These are phyloP conservation scores for Colletotrichum navitas DNA, from an alignment of 2,329 filamentous ascomycete genomes.

Conservation along the genomic window DNA sequence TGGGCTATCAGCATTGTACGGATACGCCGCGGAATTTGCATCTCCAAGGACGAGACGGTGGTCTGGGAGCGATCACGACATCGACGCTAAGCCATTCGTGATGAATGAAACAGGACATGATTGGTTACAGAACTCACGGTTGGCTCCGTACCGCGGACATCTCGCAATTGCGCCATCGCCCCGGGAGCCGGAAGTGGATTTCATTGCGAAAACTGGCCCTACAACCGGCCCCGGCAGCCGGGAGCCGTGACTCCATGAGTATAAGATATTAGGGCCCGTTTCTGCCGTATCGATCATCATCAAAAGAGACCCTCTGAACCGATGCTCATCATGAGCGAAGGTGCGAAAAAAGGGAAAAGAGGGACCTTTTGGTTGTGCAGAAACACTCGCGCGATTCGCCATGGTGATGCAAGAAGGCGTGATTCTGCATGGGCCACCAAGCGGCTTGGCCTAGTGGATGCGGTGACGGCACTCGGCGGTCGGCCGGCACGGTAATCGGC, in stretches of 20 bases:
- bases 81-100: constrained; percentile 65
- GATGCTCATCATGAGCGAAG: constrained; percentile 6
- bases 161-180: constrained; percentile 43
- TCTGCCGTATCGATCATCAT: constrained; percentile 5
- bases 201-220: constrained; percentile 3
- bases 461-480: constrained; percentile 32
- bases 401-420: constrained; percentile 41
- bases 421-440: constrained; percentile 37
- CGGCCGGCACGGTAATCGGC: constrained; percentile 39
- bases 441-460: constrained; percentile 31
- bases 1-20: constrained; percentile 21
- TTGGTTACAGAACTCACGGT: constrained; percentile 49
- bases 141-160: constrained; percentile 40
- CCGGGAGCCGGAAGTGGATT: constrained; percentile 38
- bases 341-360: background rate
- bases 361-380: constrained; percentile 1
- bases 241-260: constrained; percentile 22
- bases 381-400: constrained; percentile 31
- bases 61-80: constrained; percentile 63
- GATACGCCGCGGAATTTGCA: constrained; percentile 39
- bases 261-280: constrained; percentile 28
- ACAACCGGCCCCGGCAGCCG: constrained; percentile 37
- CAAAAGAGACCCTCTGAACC: background rate
- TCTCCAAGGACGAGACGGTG: constrained; percentile 33
- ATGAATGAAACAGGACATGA: constrained; percentile 51